Evolutionary conservation across 1,139 yeast species (phyloP), one percentile per base, ranked within the genome.

Genomic region (Petasospora fabianii): DNA sequence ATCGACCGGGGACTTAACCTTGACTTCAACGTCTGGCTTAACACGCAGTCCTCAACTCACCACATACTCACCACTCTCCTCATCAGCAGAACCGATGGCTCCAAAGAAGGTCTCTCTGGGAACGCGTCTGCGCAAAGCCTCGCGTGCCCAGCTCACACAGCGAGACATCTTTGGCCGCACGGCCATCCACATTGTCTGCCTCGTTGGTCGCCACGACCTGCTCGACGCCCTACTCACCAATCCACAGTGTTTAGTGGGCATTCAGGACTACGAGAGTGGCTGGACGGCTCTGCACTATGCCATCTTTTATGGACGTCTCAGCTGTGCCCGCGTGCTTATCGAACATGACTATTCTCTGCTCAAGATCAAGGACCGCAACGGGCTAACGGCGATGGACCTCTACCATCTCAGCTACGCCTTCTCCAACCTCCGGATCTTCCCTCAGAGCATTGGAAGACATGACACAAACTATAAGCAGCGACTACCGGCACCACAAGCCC

Each of bases 241-340:
- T 48, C 67, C 72, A 7, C 39, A 34, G 3, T 38, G 42, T 36
- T 68, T 71, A 32, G 53, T 69, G 10, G 70, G 80, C 32, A 48
- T 79, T 2, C 51, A 57, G 10, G 97, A 90, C 57, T 67, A 66
- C 41, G 97, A 90, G 59, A 86, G 77, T 55, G 86, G 88, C 1
- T 88, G 95, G 84, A 84, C 86, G 29, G 78, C 88, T 24, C 65
- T 88, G 31, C 97, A 90, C 60, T 75, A 76, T 51, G 80, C 79
- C 30, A 68, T 83, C 30, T 77, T 67, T 51, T 64, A 69, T 55
- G 87, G 84, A 43, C 71, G 80, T 41, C 59, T 84, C 20, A 56
- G 73, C 8, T 75, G 82, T 54, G 80, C 82, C 12, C 73, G 69
- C 47, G 61, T 67, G 12, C 56, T 83, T 33, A 56, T 78, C 36